Evolutionary conservation across 2,329 filamentous ascomycete species (phyloP), one percentile per base, ranked within the genome.

Genomic region (Trichoderma sp.): DNA sequence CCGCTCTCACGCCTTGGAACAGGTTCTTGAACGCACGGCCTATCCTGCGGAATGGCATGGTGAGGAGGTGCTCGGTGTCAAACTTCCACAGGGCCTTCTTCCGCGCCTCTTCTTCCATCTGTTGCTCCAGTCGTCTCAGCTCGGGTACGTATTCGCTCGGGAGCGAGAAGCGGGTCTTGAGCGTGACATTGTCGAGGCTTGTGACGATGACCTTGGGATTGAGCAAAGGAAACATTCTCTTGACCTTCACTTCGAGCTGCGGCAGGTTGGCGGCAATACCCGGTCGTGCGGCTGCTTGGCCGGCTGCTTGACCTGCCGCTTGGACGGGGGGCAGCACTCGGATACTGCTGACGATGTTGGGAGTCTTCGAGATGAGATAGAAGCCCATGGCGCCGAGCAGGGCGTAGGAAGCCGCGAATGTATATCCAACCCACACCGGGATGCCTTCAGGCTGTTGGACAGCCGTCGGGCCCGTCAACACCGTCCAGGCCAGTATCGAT

Each of bases 301-400:
- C 71, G 5, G 70, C 64, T 17, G 67, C 63, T 21, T 70, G 65
- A 17, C 74, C 69, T 7, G 70, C 63, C 17, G 67, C 61, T 21
- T 70, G 64, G 15, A 75, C 69, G 2, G 83, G 83, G 4, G 83
- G 83, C 17, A 89, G 75, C 15, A 87, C 80, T 34, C 82, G 83
- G 72, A 90, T 86, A 47, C 75, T 76, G 61, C 80, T 81, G 69
- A 92, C 81, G 56, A 91, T 79, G 60, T 82, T 81, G 28, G 79
- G 74, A 7, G 88, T 85, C 71, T 85, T 83, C 64, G 84, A 72
- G 50, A 89, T 73, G 69, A 90, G 84, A 67, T 84, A 83, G 52
- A 82, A 82, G 66, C 87, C 89, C 74, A 89, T 81, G 45, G 77
- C 79, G 61, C 80, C 84, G 79, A 90, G 87, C 64, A 85, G 73